Evolutionary conservation across 2,329 filamentous ascomycete genomes (phyloP).

Genomic region (Ceratocystis destructans): DNA sequence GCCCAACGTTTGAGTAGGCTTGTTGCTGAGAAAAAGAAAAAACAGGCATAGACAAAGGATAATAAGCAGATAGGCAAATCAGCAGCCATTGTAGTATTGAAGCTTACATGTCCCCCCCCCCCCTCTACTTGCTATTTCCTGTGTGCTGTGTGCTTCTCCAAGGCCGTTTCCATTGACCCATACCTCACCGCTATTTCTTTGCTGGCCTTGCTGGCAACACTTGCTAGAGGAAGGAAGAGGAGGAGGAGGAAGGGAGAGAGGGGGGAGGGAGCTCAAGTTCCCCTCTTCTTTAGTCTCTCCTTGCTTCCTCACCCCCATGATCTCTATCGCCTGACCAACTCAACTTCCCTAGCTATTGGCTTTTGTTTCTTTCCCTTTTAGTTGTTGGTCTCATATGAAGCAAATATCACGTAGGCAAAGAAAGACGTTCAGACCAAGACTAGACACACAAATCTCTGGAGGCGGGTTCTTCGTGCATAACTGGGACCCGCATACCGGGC

Average conservation of each 20-base stretch:
- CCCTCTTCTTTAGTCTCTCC: not conserved
- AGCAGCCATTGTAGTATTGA: not conserved
- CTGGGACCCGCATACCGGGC: not conserved
- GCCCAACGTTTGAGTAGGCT: not conserved
- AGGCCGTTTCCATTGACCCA: not conserved
- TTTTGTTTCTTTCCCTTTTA: not conserved
- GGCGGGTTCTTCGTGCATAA: not conserved
- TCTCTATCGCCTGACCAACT: not conserved
- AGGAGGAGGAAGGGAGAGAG: no score
- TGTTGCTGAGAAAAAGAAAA: not conserved
- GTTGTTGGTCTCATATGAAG: not conserved
- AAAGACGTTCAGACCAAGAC: not conserved
- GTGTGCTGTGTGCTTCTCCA: not conserved
- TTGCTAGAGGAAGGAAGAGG: no score
- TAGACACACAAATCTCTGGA: not conserved
- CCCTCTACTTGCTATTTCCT: not conserved
- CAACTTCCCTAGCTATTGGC: no score
- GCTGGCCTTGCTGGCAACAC: not conserved
- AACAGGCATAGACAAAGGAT: not conserved
- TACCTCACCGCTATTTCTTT: not conserved
- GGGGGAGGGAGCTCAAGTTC: not conserved
- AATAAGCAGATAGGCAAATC: not conserved
- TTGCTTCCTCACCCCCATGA: not conserved
- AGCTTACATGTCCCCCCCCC: not conserved
- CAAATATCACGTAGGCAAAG: not conserved